These are phyloP conservation scores for Jimgerdemannia flammicorona DNA, from an alignment of 192 early-diverging fungal genomes.

Conservation along the genomic window DNA sequence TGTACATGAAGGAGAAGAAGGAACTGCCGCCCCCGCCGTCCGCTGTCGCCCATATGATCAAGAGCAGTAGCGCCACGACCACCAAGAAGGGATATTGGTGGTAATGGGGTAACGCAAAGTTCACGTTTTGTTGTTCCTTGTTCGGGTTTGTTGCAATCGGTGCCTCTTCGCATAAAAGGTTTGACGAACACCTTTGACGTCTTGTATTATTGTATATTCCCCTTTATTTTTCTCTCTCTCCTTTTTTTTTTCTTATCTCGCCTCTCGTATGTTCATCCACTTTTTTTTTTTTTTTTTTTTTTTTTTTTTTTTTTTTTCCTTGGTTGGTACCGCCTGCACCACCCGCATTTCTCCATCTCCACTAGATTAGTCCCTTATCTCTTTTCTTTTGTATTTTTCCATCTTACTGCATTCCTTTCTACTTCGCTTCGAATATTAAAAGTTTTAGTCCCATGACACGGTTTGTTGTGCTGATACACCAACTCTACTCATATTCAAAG, in stretches of 20 bases:
- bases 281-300: constrained; percentile 6
- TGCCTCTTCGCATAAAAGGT: not conserved
- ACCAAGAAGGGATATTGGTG: not conserved
- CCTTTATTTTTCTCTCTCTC: not conserved
- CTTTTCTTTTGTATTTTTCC: constrained; percentile 2
- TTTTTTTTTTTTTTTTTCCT: constrained; percentile 10
- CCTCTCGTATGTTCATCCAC: not conserved
- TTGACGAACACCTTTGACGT: not conserved
- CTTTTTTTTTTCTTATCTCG: not conserved
- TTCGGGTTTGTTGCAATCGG: not conserved
- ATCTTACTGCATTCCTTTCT: not conserved
- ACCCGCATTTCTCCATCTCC: too few species aligned
- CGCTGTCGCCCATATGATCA: not conserved
- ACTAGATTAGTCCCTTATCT: too few species aligned
- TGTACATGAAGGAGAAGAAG: not conserved
- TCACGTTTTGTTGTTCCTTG: not conserved
- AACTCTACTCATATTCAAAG: constrained; percentile 8
- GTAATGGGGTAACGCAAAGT: not conserved
- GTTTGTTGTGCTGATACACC: too few species aligned
- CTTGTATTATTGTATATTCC: not conserved
- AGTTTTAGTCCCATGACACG: too few species aligned
- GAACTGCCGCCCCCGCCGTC: not conserved
- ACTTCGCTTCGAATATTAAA: not conserved
- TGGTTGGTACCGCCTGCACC: too few species aligned
- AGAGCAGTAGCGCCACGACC: not conserved